Evolutionary conservation across 2,329 filamentous ascomycete genomes (phyloP), one percentile per base, ranked within the genome.

Genomic region (Alternaria longipes): DNA sequence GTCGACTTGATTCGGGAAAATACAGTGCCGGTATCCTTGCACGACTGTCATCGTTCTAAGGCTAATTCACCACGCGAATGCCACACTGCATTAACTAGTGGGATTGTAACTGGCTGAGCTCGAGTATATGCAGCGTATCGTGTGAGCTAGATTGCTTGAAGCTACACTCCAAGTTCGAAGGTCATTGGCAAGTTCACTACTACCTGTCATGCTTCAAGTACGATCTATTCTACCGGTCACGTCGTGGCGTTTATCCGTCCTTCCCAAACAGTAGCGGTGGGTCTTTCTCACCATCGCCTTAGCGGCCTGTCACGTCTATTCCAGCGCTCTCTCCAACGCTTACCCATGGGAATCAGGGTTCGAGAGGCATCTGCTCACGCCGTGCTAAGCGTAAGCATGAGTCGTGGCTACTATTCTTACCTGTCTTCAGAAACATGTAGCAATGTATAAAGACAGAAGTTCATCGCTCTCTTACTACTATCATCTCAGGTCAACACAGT

Each of bases 361-460:
- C 54, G 41, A 60, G 50, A 41, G n/a, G 49, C 26, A 57, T 46
- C 56, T 60, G 55, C 58, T 56, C 41, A 49, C 60, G 44, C 57
- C 24, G 42, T 58, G 45, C 28, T 42, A 58, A 44, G 2, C 24
- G 49, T 24, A 28, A 30, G 40, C 40, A 44, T 56, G 49, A 59
- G 45, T 62, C 63, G 63, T 56, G 51, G 52, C 18, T 66, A 40
- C 66, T 69, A 64, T 68, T 68, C 66, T 62, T 57, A 58, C 49
- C 28, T 16, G 26, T 50, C 20, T 16, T 58, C 49, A 24, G 47
- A 59, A 49, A 44, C 40, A 44, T 34, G 38, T 64, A 40, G 46
- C 28, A 26, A 53, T 65, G 55, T 74, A 73, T 75, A 75, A 73
- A 67, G 54, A 58, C 46, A 41, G 28, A 14, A 16, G 22, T 18